Base-by-base conservation (phyloP, 257 asterid species). In the Solanum stenotomum region DNA sequence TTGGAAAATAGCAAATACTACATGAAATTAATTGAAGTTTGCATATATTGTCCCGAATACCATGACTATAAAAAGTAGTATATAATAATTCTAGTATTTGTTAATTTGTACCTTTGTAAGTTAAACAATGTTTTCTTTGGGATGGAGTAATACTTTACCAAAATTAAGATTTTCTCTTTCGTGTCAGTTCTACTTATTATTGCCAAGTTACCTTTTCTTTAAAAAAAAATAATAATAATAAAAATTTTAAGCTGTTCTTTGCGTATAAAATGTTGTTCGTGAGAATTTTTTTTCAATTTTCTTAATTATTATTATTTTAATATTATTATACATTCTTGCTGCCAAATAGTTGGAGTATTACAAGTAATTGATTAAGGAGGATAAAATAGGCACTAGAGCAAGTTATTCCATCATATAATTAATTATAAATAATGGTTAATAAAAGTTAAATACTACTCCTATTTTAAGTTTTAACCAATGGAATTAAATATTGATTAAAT, bases 11-110 rank as follows among this genome's bases (percentile, higher is more conserved):
- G 0, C 25, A 59, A 59, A 59, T 59, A 59, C 2, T 4, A 6
- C 2, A 10, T 59, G 12, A 67, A 67, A 27, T 67, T 67, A 27
- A 5, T 67, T 2, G 2, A 25, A 67, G 1, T 25, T 5, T 0
- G 8, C 9, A 0, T 10, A 0, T 0, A 2, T 10, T 25, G 16
- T 10, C 56, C 2, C 2, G 3, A 5, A 25, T 29, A 67, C 10
- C 3, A 25, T 27, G 3, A 25, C 2, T 67, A 67, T 67, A 10
- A 25, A 25, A 11, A 25, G 31, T 11, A 4, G 31, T 11, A 2
- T n/a, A 15, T 27, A 68, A 6, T 68, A 23, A 52, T 6, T 52
- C 23, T 52, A 52, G 4, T 52, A 52, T 6, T 76, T 12, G 10
- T 76, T 38, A 76, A 22, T 29, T 31, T 35, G 10, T 23, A 76